phyloP scores from a whole-genome alignment of 2,329 filamentous ascomycete species.

The Sclerotinia glacialis region DNA sequence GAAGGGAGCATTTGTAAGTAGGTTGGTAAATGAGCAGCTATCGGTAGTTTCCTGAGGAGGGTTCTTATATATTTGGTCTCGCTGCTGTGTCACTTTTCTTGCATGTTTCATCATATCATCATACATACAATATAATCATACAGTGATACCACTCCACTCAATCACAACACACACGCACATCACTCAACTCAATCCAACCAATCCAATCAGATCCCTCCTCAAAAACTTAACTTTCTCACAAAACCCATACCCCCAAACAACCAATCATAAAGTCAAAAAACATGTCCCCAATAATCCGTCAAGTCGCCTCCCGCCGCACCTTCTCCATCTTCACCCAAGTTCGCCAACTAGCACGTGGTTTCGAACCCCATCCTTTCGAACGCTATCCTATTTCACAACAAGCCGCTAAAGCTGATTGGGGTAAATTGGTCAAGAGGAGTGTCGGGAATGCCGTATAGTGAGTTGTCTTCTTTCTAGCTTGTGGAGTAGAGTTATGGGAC shows the following conservation, averaged over 20 bases:
- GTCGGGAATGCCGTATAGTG: conserved; percentile 17
- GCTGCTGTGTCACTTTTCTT: not conserved
- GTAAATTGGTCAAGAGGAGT: not conserved
- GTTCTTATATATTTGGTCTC: not conserved
- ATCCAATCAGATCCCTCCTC: not conserved
- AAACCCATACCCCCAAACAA: not conserved
- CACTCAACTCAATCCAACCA: not conserved
- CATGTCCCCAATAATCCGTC: conserved; percentile 21
- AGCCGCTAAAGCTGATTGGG: conserved; percentile 14
- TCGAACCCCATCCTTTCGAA: conserved; percentile 21
- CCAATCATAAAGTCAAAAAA: not conserved
- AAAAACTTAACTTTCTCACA: too few relatives aligned
- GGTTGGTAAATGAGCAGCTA: not conserved
- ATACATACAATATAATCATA: not conserved
- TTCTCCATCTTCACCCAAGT: conserved; percentile 16
- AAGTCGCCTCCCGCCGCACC: conserved; percentile 12
- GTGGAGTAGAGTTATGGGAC: too few relatives aligned
- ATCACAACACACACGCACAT: not conserved
- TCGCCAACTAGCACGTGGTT: conserved; percentile 13
- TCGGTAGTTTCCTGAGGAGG: not conserved
- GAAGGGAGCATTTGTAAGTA: not conserved
- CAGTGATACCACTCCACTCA: conserved; percentile 9
- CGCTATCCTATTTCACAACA: conserved; percentile 14
- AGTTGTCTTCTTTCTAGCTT: not conserved
- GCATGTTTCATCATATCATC: not conserved